Conservation (phyloP, 2,329 filamentous ascomycete genomes). For the Diaporthe amygdali region DNA sequence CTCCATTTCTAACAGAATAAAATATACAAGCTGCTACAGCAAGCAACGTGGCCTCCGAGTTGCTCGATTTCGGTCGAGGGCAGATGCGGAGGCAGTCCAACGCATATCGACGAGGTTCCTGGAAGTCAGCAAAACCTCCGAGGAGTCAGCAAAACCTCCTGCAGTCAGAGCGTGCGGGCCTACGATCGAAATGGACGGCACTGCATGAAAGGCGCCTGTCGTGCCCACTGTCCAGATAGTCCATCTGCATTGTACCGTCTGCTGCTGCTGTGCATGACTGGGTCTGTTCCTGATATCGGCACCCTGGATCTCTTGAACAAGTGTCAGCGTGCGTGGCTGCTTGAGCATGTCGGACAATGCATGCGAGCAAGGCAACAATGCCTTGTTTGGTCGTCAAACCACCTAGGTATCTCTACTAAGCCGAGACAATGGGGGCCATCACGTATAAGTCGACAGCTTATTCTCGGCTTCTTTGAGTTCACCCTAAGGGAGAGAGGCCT, state of each 20-base stretch:
- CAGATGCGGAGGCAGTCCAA: background rate
- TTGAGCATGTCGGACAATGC: background rate
- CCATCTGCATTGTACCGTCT: background rate
- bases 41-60: background rate
- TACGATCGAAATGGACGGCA: background rate
- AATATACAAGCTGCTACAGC: background rate
- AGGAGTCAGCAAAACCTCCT: background rate
- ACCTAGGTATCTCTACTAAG: background rate
- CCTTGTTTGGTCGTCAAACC: background rate
- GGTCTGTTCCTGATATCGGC: background rate
- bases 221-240: background rate
- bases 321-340: background rate
- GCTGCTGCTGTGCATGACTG: background rate
- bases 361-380: background rate
- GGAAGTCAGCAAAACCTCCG: background rate
- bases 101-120: background rate
- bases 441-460: background rate
- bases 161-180: background rate
- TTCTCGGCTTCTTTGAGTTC: background rate
- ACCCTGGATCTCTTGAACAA: background rate
- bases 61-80: background rate
- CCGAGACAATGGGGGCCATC: background rate
- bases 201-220: slow-evolving; percentile 5
- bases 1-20: background rate
- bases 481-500: background rate